A percentile compares a stretch with the other conserved stretches of the same genome.
Evolutionary conservation across 371 early-diverging fungal genomes (phyloP).

Genomic region (Dichotomocladium elegans): DNA sequence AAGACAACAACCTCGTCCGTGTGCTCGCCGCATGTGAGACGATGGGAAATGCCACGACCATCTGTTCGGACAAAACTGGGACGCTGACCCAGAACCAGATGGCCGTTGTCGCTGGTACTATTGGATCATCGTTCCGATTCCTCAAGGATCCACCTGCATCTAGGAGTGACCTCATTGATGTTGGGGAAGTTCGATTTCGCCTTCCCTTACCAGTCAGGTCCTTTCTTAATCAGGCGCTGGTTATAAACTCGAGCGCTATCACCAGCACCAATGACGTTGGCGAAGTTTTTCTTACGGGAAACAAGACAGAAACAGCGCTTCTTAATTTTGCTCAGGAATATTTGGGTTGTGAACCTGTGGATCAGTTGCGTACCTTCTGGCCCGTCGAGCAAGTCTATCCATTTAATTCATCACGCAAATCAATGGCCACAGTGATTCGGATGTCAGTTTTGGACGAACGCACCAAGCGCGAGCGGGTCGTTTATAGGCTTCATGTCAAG

Average conservation of each 20-base stretch:
- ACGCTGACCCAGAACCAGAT: constrained; percentile 88
- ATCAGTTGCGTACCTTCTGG: constrained; percentile 40
- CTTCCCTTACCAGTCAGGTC: constrained; percentile 41
- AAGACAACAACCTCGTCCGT: constrained; percentile 89
- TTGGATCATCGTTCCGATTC: constrained; percentile 48
- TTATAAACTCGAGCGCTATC: constrained; percentile 79
- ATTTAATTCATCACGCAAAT: constrained; percentile 80
- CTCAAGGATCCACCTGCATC: constrained; percentile 33
- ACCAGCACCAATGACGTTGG: constrained; percentile 58
- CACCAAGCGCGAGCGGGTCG: constrained; percentile 14
- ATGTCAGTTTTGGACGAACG: constrained; percentile 19
- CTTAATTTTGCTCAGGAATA: constrained; percentile 54
- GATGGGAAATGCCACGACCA: constrained; percentile 90
- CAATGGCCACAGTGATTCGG: constrained; percentile 80
- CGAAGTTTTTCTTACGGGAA: constrained; percentile 53
- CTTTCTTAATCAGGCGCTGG: constrained; percentile 61
- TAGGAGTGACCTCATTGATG: constrained; percentile 33
- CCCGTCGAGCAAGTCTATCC: constrained; percentile 65
- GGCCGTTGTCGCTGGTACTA: constrained; percentile 75
- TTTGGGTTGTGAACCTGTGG: constrained; percentile 43
- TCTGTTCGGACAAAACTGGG: constrained; percentile 92
- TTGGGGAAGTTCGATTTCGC: constrained; percentile 19
- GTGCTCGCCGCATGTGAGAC: constrained; percentile 89
- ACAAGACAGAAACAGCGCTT: constrained; percentile 87
- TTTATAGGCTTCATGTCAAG: constrained; percentile 71